Evolutionary conservation across 441 rosid genomes (phyloP).

Genomic region (Monsonia emarginata): DNA sequence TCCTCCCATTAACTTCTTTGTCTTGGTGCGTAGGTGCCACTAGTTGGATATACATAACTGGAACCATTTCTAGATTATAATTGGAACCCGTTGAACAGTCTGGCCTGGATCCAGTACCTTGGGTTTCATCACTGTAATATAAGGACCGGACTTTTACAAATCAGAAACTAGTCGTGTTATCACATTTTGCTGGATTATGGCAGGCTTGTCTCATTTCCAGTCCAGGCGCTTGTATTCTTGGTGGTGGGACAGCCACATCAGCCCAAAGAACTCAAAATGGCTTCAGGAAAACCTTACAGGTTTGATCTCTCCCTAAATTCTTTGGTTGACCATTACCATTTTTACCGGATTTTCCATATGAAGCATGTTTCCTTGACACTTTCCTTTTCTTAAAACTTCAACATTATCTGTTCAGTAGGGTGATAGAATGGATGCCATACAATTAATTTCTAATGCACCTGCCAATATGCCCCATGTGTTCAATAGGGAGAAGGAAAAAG

Average conservation of each 20-base stretch:
- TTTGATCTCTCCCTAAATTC: constrained; percentile 13
- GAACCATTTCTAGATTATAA: constrained; percentile 6
- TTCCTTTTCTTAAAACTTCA: background rate
- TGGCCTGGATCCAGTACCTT: constrained; percentile 67
- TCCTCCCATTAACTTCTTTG: constrained; percentile 11
- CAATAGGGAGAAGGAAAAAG: background rate
- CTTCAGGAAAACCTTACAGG: constrained; percentile 84
- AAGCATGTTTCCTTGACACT: background rate
- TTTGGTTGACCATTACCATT: background rate
- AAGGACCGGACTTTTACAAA: constrained; percentile 32
- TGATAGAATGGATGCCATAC: background rate
- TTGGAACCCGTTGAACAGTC: constrained; percentile 21
- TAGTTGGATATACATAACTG: constrained; percentile 14
- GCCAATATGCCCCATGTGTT: background rate
- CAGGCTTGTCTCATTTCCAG: constrained; percentile 34
- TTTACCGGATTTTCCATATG: background rate
- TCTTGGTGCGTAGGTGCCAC: constrained; percentile 26
- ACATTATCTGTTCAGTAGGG: too few species aligned
- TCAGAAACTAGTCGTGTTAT: constrained; percentile 33
- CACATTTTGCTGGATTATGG: constrained; percentile 39
- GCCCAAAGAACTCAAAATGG: constrained; percentile 79
- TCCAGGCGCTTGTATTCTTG: constrained; percentile 55
- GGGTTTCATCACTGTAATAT: constrained; percentile 37
- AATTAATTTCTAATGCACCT: background rate
- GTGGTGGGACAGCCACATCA: constrained; percentile 85